Evolutionary conservation across 345 rosid genomes (phyloP), one percentile per base, ranked within the genome.

Genomic region (Rhizophora mangle): DNA sequence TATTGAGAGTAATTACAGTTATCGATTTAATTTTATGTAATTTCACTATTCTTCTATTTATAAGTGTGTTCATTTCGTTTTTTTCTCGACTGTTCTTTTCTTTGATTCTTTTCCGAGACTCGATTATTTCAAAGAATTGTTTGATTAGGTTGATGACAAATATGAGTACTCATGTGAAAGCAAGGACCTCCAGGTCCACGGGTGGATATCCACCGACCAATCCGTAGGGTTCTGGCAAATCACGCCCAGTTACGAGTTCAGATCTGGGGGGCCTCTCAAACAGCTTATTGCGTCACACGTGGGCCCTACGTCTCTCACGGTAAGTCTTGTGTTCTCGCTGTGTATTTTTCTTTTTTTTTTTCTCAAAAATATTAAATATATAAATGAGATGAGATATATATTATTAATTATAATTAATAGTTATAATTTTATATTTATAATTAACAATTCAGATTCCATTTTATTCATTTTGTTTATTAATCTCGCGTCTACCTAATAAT

Each of bases 141-240:
- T 24, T 16, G 49, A 7, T 62, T 10, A 76, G 79, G 80, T 76
- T 22, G 76, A 76, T 49, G 80, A 76, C 76, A 76, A 76, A 46
- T 76, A 76, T 26, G 18, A 32, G 21, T 76, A 76, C 47, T 58
- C 80, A n/a, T 54, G 75, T 26, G 75, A 76, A 31, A 62, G 62
- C 64, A 67, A 29, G 26, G 54, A 71, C 9, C 57, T 26, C 1
- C 7, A 11, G 6, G 80, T 71, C 67, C 80, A 76, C 65, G 76
- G 80, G 71, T 76, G 80, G 80, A 47, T 67, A 20, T 18, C 52
- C 21, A 56, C n/a, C 7, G 62, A 67, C 21, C 52, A 68, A 1
- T 27, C 61, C 11, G 59, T 70, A 3, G 80, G 80, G 26, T 67
- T 76, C 32, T 76, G 80, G 80, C 65, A 67, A 56, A 71, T 76